A percentile compares a stretch with the other conserved stretches of the same genome.
These are phyloP conservation scores for Diaporthe sp. DNA, from an alignment of 2,329 filamentous ascomycete species.

Conservation along the genomic window DNA sequence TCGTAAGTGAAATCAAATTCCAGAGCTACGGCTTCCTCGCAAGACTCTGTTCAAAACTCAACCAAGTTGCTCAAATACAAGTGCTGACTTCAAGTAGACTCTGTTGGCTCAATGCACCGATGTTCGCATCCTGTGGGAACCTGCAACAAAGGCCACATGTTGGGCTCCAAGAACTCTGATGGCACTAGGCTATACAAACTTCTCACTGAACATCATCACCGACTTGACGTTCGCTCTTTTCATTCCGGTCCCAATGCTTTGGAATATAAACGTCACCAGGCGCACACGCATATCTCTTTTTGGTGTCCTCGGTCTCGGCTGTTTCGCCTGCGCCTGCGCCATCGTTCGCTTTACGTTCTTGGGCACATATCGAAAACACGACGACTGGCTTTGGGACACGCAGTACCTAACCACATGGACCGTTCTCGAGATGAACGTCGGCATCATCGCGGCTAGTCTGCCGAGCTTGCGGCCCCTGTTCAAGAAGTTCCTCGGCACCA, in stretches of 20 bases:
- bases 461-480: constrained; percentile 43
- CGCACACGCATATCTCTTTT: constrained; percentile 41
- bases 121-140: constrained; percentile 57
- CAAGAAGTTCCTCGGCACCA: constrained; percentile 33
- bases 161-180: constrained; percentile 52
- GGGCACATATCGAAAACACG: constrained; percentile 39
- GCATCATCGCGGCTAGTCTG: constrained; percentile 43
- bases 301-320: constrained; percentile 41
- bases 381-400: constrained; percentile 43
- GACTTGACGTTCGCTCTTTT: constrained; percentile 44
- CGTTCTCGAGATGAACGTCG: constrained; percentile 41
- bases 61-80: background rate
- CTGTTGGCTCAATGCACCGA: constrained; percentile 60
- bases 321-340: constrained; percentile 42
- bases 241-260: constrained; percentile 43
- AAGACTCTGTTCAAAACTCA: background rate
- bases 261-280: constrained; percentile 44
- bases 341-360: constrained; percentile 43
- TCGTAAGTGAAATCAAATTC: constrained; percentile 42
- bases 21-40: background rate
- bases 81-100: constrained; percentile 44
- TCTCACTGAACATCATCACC: constrained; percentile 45
- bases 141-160: constrained; percentile 49
- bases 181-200: constrained; percentile 55
- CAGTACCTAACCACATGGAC: constrained; percentile 44